These are phyloP conservation scores for Sporothrix pallida DNA, from an alignment of 2,329 filamentous ascomycete genomes.

Conservation along the genomic window DNA sequence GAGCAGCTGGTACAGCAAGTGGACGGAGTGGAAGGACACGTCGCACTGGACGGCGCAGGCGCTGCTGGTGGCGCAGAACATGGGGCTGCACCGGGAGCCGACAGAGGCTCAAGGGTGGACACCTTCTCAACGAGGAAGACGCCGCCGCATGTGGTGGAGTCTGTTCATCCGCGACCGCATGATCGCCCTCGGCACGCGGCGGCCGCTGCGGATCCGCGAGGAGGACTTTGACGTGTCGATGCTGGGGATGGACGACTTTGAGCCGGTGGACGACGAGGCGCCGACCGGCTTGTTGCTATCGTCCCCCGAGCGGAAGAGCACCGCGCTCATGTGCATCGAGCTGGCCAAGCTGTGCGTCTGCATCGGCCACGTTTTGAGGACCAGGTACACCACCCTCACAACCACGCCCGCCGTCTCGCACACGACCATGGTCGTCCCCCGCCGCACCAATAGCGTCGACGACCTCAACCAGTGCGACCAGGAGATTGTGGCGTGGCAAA, in stretches of 20 bases:
- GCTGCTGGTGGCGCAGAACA: conserved; percentile 70
- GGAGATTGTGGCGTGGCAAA: conserved; percentile 14
- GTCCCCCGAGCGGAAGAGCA: neutral
- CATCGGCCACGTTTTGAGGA: conserved; percentile 68
- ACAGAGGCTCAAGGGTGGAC: conserved; percentile 65
- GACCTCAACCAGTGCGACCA: conserved; percentile 23
- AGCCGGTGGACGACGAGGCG: neutral
- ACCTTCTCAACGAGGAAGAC: conserved; percentile 58
- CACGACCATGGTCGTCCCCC: conserved; percentile 28
- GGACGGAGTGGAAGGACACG: conserved; percentile 73
- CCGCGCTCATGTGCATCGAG: conserved; percentile 64
- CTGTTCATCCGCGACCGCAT: conserved; percentile 71
- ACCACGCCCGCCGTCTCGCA: neutral
- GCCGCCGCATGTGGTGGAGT: conserved; percentile 75
- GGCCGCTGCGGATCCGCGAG: conserved; percentile 69
- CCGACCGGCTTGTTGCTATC: conserved; percentile 47
- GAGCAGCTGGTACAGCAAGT: conserved; percentile 73
- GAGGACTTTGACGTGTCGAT: conserved; percentile 72
- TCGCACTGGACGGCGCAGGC: conserved; percentile 76
- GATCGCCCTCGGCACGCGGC: conserved; percentile 70
- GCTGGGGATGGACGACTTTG: conserved; percentile 67
- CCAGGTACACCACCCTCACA: conserved; percentile 57
- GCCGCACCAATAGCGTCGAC: neutral
- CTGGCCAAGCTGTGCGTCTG: conserved; percentile 69
- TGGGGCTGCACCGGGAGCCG: conserved; percentile 70